These are phyloP conservation scores for Centella asiatica DNA, from an alignment of 129 eudicot genomes.

Conservation along the genomic window DNA sequence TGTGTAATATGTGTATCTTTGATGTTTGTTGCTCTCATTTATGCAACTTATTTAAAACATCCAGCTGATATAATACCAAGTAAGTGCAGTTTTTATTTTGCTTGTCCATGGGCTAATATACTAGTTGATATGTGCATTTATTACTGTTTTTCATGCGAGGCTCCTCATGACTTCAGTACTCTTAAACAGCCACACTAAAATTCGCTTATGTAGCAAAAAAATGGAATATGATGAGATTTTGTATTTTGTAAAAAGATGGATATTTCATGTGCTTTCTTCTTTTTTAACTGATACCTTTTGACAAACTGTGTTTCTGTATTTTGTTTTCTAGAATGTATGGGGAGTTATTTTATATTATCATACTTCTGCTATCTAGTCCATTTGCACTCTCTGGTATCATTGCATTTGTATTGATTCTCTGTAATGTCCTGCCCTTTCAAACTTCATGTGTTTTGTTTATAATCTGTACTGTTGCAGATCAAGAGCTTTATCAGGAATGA, in stretches of 20 bases:
- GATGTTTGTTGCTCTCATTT: not conserved
- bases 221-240: too few species aligned
- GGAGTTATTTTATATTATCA: not conserved
- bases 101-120: too few species aligned
- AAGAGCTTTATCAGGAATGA: not conserved
- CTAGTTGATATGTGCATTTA: not conserved
- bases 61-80: not conserved
- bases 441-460: not conserved
- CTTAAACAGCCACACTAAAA: not conserved
- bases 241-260: too few species aligned
- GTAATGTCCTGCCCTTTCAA: not conserved
- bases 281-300: not conserved
- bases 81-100: not conserved
- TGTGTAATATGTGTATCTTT: not conserved
- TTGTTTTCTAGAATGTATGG: not conserved
- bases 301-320: not conserved
- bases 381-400: not conserved
- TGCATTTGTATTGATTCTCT: conserved; percentile 2
- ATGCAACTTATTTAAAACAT: too few species aligned
- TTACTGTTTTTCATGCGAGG: not conserved
- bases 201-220: not conserved
- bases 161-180: not conserved
- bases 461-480: not conserved
- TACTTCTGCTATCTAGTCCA: not conserved
- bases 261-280: not conserved